Evolutionary conservation across 768 basidiomycete genomes (phyloP), one percentile per base, ranked within the genome.

Genomic region (Mycena kentingensis): DNA sequence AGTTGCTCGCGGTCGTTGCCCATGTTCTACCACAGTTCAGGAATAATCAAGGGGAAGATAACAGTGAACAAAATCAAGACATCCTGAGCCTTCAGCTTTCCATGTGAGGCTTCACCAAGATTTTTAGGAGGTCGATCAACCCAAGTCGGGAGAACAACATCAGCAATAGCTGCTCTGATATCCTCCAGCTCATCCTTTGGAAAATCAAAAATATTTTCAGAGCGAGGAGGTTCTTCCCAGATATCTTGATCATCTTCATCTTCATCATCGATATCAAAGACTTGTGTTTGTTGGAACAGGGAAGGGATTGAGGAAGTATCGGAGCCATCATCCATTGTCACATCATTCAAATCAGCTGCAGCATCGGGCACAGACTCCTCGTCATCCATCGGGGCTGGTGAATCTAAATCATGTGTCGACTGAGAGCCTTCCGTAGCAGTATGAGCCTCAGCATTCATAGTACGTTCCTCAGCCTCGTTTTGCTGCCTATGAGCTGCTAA

Each of bases 31-130:
- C 55, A 52, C 16, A 49, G n/a, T 24, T 53, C 46, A 5, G 51
- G 46, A 16, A 57, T 25, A 6, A 57, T 42, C 10, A 58, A 24
- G 8, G 56, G 56, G 8, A 58, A 42, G 15, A 54, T 46, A 1
- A 46, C 52, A 16, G 41, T 39, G 19, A 58, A 58, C 2, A 58
- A 44, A 6, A 42, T 21, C 16, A 58, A 49, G 26, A 2, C 45
- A 24, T 62, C 53, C 19, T 60, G 46, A 12, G 59, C 61, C 13
- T 57, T 62, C 12, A 64, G 36, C 27, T 62, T 60, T 13, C 61
- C 63, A 35, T 62, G 61, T 5, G 46, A 13, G 5, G 56, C 42
- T 19, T 60, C 56, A n/a, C 63, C 59, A 45, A 62, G 57, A 27
- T 64, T 58, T 26, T 13, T 28, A 16, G 61, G 63, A 13, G 54